Percentiles rank a stretch among this genome's conserved stretches.
Conservation (phyloP, 768 basidiomycete species). For the Cystobasidium tubakii region DNA sequence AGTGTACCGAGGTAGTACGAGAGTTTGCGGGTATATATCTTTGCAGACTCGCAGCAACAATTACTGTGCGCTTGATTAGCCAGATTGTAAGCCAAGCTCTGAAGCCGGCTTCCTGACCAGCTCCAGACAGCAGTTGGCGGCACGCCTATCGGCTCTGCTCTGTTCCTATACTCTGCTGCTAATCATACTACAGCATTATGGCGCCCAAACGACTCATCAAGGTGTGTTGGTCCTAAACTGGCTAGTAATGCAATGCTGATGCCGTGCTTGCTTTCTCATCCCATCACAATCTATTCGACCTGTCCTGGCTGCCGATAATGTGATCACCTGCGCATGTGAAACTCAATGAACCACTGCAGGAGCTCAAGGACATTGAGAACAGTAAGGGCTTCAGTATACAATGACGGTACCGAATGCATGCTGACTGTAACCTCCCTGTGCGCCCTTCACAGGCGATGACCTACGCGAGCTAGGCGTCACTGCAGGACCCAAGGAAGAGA, state of each 20-base stretch:
- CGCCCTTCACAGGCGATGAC: constrained; percentile 14
- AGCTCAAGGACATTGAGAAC: constrained; percentile 27
- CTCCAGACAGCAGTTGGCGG: no score
- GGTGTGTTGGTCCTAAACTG: background rate
- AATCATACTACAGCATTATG: constrained; percentile 9
- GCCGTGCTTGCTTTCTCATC: background rate
- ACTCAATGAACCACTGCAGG: background rate
- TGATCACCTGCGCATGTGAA: constrained; percentile 11
- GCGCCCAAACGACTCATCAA: constrained; percentile 26
- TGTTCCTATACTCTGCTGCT: background rate
- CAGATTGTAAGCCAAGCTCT: no score
- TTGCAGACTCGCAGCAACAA: no score
- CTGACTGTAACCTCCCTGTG: background rate
- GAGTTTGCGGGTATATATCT: no score
- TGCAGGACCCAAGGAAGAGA: constrained; percentile 30
- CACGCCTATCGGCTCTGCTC: background rate
- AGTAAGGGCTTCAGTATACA: background rate
- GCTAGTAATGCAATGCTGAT: background rate
- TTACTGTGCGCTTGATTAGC: no score
- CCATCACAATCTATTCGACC: background rate
- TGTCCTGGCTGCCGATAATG: background rate
- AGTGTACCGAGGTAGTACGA: no score
- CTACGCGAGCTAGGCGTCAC: constrained; percentile 23
- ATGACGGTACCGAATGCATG: background rate
- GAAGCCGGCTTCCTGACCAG: no score